phyloP scores from a whole-genome alignment of 192 early-diverging fungal species.

The Haplosporangium gracile region DNA sequence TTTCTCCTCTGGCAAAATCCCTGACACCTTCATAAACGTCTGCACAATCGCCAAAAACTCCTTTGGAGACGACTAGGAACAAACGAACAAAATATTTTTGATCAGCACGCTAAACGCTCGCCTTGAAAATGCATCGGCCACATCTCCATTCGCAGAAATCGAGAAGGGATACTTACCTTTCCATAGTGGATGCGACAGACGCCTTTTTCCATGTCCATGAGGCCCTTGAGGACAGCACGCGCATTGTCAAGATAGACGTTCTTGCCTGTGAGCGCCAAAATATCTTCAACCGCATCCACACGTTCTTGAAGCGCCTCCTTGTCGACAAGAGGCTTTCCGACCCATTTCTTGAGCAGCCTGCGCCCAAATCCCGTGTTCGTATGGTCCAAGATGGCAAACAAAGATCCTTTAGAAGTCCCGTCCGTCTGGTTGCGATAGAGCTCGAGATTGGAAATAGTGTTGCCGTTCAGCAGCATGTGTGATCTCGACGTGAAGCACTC shows the following conservation, averaged over 20 bases:
- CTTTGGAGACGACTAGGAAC: slow-evolving; percentile 65
- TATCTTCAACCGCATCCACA: slow-evolving; percentile 72
- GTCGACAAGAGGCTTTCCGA: slow-evolving; percentile 74
- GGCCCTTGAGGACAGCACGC: slow-evolving; percentile 56
- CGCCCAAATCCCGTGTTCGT: slow-evolving; percentile 76
- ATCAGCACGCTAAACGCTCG: neutral
- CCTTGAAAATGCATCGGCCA: neutral
- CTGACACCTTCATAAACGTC: slow-evolving; percentile 60
- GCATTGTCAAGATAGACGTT: slow-evolving; percentile 53
- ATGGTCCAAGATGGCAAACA: slow-evolving; percentile 75
- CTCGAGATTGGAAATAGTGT: slow-evolving; percentile 75
- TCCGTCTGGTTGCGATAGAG: slow-evolving; percentile 70
- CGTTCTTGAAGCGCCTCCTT: slow-evolving; percentile 65
- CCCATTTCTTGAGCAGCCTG: slow-evolving; percentile 77
- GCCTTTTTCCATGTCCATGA: slow-evolving; percentile 77
- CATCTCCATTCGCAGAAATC: neutral
- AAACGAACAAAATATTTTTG: neutral
- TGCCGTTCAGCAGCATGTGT: slow-evolving; percentile 77
- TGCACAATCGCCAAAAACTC: slow-evolving; percentile 68
- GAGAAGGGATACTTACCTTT: slow-evolving; percentile 44
- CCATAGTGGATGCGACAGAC: slow-evolving; percentile 76
- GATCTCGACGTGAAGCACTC: slow-evolving; percentile 67
- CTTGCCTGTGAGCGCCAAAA: slow-evolving; percentile 41
- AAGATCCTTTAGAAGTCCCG: slow-evolving; percentile 55
- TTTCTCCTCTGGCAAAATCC: slow-evolving; percentile 25